Evolutionary conservation across 2,329 filamentous ascomycete genomes (phyloP), one percentile per base, ranked within the genome.

Genomic region (Penicillium sp.): DNA sequence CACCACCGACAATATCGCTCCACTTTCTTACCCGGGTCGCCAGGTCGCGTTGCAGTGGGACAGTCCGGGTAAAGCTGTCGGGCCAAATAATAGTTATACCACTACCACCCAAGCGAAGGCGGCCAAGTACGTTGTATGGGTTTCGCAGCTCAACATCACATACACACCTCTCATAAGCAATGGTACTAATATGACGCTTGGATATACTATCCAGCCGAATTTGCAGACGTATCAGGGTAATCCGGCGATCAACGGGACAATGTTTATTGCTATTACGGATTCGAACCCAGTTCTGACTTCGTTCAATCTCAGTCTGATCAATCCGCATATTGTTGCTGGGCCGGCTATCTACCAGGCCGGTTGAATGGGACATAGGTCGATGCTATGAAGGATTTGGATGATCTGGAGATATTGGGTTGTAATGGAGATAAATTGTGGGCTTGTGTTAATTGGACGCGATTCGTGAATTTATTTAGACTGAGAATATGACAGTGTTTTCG

Each of bases 71-170:
- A 75, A 83, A 63, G 66, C 82, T 0, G 82, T 93, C 3, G 91
- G 91, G 0, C 91, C 91, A 0, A 93, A 96, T 74, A 91, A 91
- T 77, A 90, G 85, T 68, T 96, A 96, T 71, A 76, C 91, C 49
- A 93, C 91, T 0, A 78, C 79, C 0, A 80, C 82, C 0, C 63
- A 68, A 19, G 89, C 87, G 0, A 81, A 80, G 2, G 65, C 72
- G 3, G 88, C 91, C 0, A 75, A 78, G 56, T 96, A 83, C 63
- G 90, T 90, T 0, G 84, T 86, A 0, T 96, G 90, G 90, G 88
- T 90, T 1, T 83, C 82, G 0, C 91, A 95, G 78, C 78, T 95
- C 19, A 91, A 90, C 60, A 79, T 89, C 13, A 95, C 91, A 0
- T 90, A 90, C 68, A 82, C 86, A 1, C 78, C 81, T 0, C 70